These are phyloP conservation scores for Leishmania martiniquensis DNA, from an alignment of 208 protist species.

Conservation along the genomic window DNA sequence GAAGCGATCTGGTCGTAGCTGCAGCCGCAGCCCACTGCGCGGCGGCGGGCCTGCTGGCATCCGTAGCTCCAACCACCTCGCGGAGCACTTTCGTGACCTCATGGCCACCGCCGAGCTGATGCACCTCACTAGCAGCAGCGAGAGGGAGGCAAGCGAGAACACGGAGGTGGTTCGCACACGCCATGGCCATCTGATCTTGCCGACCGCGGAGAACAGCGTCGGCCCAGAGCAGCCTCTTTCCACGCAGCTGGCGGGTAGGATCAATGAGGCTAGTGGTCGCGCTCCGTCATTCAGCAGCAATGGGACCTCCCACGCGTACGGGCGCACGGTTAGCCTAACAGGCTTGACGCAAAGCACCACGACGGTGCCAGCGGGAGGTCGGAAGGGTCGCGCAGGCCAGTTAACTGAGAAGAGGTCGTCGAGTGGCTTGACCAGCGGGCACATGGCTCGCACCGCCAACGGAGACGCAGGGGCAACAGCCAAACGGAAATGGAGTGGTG, in stretches of 20 bases:
- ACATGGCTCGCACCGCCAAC: background rate
- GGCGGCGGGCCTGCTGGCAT: constrained; percentile 9
- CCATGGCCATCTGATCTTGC: background rate
- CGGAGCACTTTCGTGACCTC: constrained; percentile 37
- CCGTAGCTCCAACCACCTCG: constrained; percentile 20
- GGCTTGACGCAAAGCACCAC: constrained; percentile 8
- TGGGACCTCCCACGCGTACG: constrained; percentile 6
- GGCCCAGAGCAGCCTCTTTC: background rate
- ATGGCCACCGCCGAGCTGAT: constrained; percentile 33
- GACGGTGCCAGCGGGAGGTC: background rate
- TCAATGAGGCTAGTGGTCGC: background rate
- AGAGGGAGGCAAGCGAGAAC: constrained; percentile 1
- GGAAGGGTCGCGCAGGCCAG: background rate
- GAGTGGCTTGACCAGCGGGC: background rate
- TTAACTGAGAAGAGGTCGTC: background rate
- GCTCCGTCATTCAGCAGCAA: background rate
- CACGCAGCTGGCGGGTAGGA: background rate
- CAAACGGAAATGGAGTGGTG: background rate
- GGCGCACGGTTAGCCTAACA: constrained; percentile 23
- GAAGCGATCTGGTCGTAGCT: constrained; percentile 17
- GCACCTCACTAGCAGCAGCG: constrained; percentile 19
- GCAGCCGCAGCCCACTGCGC: constrained; percentile 22
- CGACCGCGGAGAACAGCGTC: background rate
- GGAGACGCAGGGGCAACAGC: background rate
- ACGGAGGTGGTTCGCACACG: constrained; percentile 5